Conservation (phyloP, 371 early-diverging fungal genomes). For the Funneliformis caledonium region DNA sequence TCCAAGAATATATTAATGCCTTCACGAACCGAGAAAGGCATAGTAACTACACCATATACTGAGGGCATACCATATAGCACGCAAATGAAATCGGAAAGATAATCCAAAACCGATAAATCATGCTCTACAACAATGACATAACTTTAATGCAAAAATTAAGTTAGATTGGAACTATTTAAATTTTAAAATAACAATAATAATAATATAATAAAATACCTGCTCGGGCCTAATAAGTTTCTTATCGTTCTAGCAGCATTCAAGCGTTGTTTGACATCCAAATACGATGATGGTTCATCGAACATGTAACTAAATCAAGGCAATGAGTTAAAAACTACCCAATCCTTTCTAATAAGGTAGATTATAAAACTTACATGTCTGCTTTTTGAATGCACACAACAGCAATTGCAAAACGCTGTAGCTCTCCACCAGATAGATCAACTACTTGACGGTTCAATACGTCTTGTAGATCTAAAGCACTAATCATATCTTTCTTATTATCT, state of each 20-base stretch:
- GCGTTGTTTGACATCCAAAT: conserved; percentile 99
- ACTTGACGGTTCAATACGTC: conserved; percentile 92
- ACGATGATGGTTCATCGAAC: conserved; percentile 99
- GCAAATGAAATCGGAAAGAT: conserved; percentile 99
- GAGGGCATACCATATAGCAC: conserved; percentile 98
- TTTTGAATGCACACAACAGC: conserved; percentile 87
- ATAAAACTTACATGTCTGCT: conserved; percentile 81
- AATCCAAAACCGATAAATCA: conserved; percentile 99
- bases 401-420: conserved; percentile 99
- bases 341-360: not conserved
- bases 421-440: conserved; percentile 97
- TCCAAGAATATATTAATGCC: conserved; percentile 99
- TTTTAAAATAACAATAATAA: not conserved
- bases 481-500: conserved; percentile 75
- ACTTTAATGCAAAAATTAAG: conserved; percentile 45
- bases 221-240: conserved; percentile 77
- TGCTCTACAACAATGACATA: conserved; percentile 99
- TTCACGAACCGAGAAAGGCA: conserved; percentile 98
- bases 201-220: conserved; percentile 43
- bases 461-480: conserved; percentile 77
- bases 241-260: conserved; percentile 97
- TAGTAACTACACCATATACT: conserved; percentile 99
- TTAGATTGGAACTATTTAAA: not conserved
- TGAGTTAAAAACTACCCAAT: conserved; percentile 20
- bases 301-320: conserved; percentile 75